Evolutionary conservation across 345 rosid genomes (phyloP).

Genomic region (Arabidopsis arenosa): DNA sequence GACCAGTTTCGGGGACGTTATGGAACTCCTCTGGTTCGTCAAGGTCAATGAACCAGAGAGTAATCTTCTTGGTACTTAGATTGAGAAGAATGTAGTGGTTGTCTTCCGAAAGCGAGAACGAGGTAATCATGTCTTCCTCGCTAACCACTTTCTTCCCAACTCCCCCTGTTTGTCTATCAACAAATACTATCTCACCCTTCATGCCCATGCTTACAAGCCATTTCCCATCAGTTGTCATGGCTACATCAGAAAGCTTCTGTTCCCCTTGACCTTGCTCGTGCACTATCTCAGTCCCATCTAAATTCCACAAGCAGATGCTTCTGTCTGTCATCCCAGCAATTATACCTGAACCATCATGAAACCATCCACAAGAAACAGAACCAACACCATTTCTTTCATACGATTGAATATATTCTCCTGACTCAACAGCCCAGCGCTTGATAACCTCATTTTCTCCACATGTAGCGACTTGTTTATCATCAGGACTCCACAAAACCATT

Average conservation of each 20-base stretch:
- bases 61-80: constrained; percentile 59
- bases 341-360: constrained; percentile 58
- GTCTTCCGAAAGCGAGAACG: constrained; percentile 62
- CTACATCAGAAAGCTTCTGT: constrained; percentile 56
- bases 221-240: constrained; percentile 62
- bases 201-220: constrained; percentile 49
- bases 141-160: constrained; percentile 30
- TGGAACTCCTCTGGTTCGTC: no score
- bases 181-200: not conserved
- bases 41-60: no score
- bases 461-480: constrained; percentile 61
- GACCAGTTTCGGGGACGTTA: not conserved
- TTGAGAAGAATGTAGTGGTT: constrained; percentile 45
- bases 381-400: constrained; percentile 53
- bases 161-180: constrained; percentile 30
- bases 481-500: constrained; percentile 61
- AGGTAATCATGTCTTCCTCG: constrained; percentile 55
- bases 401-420: constrained; percentile 54
- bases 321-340: constrained; percentile 55
- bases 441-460: constrained; percentile 63
- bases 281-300: constrained; percentile 57
- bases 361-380: constrained; percentile 70
- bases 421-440: constrained; percentile 58
- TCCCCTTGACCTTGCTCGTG: constrained; percentile 56
- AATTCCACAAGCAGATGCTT: constrained; percentile 59